These are phyloP conservation scores for maize (Zea mays) DNA, from an alignment of 176 grass and related monocot species.

Conservation along the genomic window DNA sequence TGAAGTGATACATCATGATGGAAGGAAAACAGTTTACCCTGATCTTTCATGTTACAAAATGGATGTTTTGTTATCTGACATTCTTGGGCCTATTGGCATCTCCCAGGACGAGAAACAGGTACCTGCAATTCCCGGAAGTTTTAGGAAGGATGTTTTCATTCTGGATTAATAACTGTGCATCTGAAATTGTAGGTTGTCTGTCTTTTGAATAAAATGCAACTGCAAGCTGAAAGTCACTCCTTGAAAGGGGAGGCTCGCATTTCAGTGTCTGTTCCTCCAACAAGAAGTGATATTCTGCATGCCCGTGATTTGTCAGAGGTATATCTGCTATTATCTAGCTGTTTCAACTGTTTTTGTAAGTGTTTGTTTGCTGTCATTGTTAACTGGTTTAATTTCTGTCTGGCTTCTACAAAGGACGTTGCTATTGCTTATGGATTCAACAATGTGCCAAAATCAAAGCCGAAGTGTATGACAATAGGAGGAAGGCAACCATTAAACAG, in stretches of 20 bases:
- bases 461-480: conserved; percentile 82
- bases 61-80: conserved; percentile 76
- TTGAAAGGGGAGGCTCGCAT: conserved; percentile 45
- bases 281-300: conserved; percentile 81
- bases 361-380: conserved; percentile 1
- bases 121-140: conserved; percentile 20
- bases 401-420: conserved; percentile 68
- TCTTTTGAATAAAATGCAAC: conserved; percentile 94
- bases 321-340: conserved; percentile 21
- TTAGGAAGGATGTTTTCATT: conserved; percentile 2
- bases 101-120: conserved; percentile 68
- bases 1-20: conserved; percentile 70
- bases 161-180: conserved; percentile 14
- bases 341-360: not conserved
- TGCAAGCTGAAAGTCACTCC: conserved; percentile 58
- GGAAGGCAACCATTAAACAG: conserved; percentile 77
- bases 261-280: conserved; percentile 71
- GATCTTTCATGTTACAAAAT: conserved; percentile 83
- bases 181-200: conserved; percentile 65
- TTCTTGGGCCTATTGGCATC: conserved; percentile 86
- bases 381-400: not conserved
- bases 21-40: conserved; percentile 65
- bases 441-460: conserved; percentile 92
- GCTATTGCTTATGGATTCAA: conserved; percentile 98
- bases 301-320: conserved; percentile 73